Evolutionary conservation across 768 basidiomycete species (phyloP).

Genomic region (Boletus eberwhitei): DNA sequence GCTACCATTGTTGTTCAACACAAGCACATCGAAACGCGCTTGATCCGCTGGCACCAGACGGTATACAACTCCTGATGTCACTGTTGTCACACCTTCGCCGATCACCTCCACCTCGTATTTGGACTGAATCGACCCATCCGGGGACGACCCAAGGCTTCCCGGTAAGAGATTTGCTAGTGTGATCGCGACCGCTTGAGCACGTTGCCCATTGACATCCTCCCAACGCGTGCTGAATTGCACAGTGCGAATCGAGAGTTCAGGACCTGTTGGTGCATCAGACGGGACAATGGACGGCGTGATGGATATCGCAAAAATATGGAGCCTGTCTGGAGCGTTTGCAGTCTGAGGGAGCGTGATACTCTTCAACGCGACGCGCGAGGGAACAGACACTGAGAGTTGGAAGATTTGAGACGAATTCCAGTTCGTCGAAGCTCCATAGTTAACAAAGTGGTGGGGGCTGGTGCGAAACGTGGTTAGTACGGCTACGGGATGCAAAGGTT

Average conservation of each 20-base stretch:
- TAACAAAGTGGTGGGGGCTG: constrained; percentile 46
- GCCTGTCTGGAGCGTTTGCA: constrained; percentile 27
- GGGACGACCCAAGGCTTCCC: constrained; percentile 21
- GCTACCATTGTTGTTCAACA: constrained; percentile 32
- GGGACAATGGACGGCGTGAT: constrained; percentile 34
- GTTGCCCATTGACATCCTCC: constrained; percentile 37
- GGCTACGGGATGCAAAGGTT: not conserved
- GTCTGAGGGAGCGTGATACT: constrained; percentile 44
- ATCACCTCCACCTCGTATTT: constrained; percentile 36
- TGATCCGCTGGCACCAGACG: constrained; percentile 53
- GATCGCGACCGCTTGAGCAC: constrained; percentile 48
- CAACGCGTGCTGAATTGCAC: constrained; percentile 47
- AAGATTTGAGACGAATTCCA: constrained; percentile 44
- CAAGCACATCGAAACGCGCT: constrained; percentile 45
- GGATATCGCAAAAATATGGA: constrained; percentile 47
- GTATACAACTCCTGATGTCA: constrained; percentile 38
- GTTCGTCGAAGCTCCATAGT: constrained; percentile 33
- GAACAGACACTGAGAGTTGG: constrained; percentile 43
- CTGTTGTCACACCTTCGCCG: constrained; percentile 41
- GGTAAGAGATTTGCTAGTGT: constrained; percentile 51
- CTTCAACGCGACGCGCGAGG: constrained; percentile 38
- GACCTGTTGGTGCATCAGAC: constrained; percentile 19
- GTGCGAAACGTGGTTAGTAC: not conserved
- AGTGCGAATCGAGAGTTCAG: constrained; percentile 40
- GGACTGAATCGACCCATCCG: constrained; percentile 31